phyloP scores from a whole-genome alignment of 2,329 filamentous ascomycete genomes.

The Chalaropsis thielavioides region DNA sequence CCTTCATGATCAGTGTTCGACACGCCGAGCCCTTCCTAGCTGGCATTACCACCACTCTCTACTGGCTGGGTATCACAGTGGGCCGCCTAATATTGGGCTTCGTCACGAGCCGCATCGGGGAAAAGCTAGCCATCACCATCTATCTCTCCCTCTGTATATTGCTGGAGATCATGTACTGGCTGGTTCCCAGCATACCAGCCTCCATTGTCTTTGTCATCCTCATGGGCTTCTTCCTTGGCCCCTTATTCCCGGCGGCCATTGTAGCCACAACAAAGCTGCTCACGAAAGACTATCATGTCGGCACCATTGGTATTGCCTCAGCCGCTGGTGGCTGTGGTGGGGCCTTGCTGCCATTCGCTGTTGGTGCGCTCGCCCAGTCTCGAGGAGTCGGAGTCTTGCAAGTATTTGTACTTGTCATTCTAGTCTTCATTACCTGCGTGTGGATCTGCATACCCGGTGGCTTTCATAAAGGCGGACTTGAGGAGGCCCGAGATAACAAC shows the following conservation, averaged over 20 bases:
- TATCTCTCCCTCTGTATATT: constrained; percentile 52
- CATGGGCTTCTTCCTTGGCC: constrained; percentile 67
- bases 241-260: constrained; percentile 62
- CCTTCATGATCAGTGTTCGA: constrained; percentile 72
- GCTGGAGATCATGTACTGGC: constrained; percentile 64
- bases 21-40: constrained; percentile 53
- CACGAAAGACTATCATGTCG: constrained; percentile 58
- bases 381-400: constrained; percentile 43
- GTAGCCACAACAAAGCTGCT: constrained; percentile 61
- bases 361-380: constrained; percentile 50
- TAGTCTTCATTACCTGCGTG: constrained; percentile 31
- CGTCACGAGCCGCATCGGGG: constrained; percentile 57
- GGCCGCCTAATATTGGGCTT: constrained; percentile 63
- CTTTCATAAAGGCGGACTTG: constrained; percentile 28
- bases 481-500: constrained; percentile 27
- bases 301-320: constrained; percentile 66
- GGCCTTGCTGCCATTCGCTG: constrained; percentile 49
- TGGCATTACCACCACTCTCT: constrained; percentile 63
- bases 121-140: constrained; percentile 47
- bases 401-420: constrained; percentile 37
- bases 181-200: constrained; percentile 61
- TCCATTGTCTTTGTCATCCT: constrained; percentile 57
- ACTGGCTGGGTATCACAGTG: constrained; percentile 70
- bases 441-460: constrained; percentile 34
- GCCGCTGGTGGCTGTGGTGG: constrained; percentile 64